phyloP scores from a whole-genome alignment of 2,329 filamentous ascomycete genomes.

The Dothiorella sarmentorum region DNA sequence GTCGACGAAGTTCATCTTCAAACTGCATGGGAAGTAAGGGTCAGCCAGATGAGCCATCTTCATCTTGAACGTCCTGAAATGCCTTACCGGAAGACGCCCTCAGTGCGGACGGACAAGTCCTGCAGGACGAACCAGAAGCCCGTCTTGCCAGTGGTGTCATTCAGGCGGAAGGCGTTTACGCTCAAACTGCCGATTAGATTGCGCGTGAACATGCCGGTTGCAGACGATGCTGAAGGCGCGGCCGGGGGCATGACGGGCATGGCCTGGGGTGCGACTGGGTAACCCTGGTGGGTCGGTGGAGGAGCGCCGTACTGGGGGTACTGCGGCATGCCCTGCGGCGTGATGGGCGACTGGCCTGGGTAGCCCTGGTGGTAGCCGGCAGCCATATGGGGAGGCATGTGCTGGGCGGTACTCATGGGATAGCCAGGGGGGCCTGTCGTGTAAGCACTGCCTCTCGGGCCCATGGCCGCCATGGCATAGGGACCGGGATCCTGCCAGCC shows the following conservation, averaged over 20 bases:
- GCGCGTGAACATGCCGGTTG: constrained; percentile 84
- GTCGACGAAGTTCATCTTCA: constrained; percentile 79
- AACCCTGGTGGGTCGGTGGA: constrained; percentile 1
- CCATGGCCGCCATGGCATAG: background rate
- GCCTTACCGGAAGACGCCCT: constrained; percentile 80
- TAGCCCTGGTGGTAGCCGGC: background rate
- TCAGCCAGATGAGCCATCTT: constrained; percentile 19
- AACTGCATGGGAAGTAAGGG: constrained; percentile 36
- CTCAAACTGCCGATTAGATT: constrained; percentile 92
- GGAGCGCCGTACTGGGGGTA: constrained; percentile 20
- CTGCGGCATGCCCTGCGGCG: constrained; percentile 16
- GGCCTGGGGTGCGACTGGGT: background rate
- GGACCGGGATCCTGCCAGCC: constrained; percentile 21
- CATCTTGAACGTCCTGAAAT: background rate
- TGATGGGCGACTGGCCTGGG: constrained; percentile 8
- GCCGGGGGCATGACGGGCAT: constrained; percentile 5
- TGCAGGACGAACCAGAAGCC: constrained; percentile 97
- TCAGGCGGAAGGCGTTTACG: constrained; percentile 81
- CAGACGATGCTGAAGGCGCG: constrained; percentile 41
- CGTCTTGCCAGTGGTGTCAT: constrained; percentile 72
- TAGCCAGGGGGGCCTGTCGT: background rate
- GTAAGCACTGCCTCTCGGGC: background rate
- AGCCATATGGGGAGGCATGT: constrained; percentile 16
- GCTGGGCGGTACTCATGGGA: background rate
- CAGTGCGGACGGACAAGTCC: constrained; percentile 89